Conservation (phyloP, 768 basidiomycete genomes). For the Phylloporus arenicola region DNA sequence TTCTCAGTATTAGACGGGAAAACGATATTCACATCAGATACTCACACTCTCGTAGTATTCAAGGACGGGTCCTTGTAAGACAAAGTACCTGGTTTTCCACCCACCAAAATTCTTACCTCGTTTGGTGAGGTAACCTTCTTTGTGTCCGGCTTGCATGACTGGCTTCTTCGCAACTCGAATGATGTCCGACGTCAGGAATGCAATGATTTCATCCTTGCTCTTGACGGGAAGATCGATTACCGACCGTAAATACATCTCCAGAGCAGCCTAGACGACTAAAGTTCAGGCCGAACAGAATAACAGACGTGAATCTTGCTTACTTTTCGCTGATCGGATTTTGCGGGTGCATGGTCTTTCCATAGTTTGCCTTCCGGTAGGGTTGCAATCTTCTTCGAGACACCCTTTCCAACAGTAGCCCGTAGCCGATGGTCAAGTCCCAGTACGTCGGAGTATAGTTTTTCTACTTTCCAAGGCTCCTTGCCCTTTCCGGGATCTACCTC, state of each 20-base stretch:
- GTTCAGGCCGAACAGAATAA: conserved; percentile 4
- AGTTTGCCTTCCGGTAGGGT: conserved; percentile 85
- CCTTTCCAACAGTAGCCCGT: conserved; percentile 51
- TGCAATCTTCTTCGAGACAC: conserved; percentile 71
- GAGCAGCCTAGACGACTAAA: conserved; percentile 44
- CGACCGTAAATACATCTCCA: conserved; percentile 84
- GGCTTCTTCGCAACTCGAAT: conserved; percentile 71
- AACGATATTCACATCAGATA: conserved; percentile 17
- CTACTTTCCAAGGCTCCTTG: conserved; percentile 76
- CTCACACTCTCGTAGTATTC: conserved; percentile 96
- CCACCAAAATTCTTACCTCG: conserved; percentile 97
- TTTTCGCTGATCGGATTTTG: conserved; percentile 94
- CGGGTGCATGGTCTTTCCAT: conserved; percentile 96
- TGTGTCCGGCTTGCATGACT: conserved; percentile 76
- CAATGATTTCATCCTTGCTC: conserved; percentile 84
- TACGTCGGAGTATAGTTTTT: conserved; percentile 96
- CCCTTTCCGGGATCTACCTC: conserved; percentile 63
- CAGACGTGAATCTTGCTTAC: conserved; percentile 37
- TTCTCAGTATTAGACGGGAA: conserved; percentile 11
- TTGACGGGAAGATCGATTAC: conserved; percentile 78
- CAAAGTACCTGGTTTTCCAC: conserved; percentile 95
- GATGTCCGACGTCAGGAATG: conserved; percentile 89
- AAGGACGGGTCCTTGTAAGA: conserved; percentile 82
- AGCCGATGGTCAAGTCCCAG: conserved; percentile 80
- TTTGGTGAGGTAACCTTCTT: conserved; percentile 95